Evolutionary conservation across 75 land plant genomes (phyloP).

Genomic region (Pinus tabuliformis): DNA sequence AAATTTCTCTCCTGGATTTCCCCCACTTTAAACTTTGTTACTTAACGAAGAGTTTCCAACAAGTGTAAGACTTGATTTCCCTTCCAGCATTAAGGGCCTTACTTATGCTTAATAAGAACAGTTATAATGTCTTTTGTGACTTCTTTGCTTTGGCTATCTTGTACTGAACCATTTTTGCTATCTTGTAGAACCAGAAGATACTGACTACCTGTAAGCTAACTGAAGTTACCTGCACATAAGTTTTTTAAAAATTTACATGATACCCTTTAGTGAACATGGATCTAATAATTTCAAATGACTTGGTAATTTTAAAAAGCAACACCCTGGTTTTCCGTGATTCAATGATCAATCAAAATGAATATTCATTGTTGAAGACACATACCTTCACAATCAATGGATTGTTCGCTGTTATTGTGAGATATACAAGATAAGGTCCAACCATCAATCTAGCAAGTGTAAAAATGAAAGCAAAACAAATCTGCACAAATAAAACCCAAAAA

Average conservation of each 20-base stretch:
- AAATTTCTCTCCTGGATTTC: too few relatives aligned
- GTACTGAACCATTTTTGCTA: slow-evolving; percentile 80
- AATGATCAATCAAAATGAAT: not conserved
- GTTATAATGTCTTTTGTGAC: not conserved
- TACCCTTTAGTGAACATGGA: not conserved
- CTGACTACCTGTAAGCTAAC: slow-evolving; percentile 80
- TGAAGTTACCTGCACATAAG: slow-evolving; percentile 67
- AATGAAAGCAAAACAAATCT: slow-evolving; percentile 75
- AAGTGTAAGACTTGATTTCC: too few relatives aligned
- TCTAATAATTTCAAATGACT: not conserved
- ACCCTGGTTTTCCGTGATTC: not conserved
- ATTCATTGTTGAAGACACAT: not conserved
- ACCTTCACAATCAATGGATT: slow-evolving; percentile 91
- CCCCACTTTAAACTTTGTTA: too few relatives aligned
- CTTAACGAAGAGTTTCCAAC: too few relatives aligned
- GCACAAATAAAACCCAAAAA: not conserved
- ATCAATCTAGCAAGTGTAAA: slow-evolving; percentile 80
- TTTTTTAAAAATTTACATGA: not conserved
- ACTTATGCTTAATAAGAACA: not conserved
- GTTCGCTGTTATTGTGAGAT: slow-evolving; percentile 54
- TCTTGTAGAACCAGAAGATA: slow-evolving; percentile 92
- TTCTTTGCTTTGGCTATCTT: slow-evolving; percentile 44
- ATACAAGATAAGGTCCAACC: slow-evolving; percentile 74
- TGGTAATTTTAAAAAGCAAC: too few relatives aligned
- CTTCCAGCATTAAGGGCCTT: too few relatives aligned